A percentile compares a stretch with the other conserved stretches of the same genome.
These are phyloP conservation scores for Candida methanosorbosa DNA, from an alignment of 805 yeast genomes.

Conservation along the genomic window DNA sequence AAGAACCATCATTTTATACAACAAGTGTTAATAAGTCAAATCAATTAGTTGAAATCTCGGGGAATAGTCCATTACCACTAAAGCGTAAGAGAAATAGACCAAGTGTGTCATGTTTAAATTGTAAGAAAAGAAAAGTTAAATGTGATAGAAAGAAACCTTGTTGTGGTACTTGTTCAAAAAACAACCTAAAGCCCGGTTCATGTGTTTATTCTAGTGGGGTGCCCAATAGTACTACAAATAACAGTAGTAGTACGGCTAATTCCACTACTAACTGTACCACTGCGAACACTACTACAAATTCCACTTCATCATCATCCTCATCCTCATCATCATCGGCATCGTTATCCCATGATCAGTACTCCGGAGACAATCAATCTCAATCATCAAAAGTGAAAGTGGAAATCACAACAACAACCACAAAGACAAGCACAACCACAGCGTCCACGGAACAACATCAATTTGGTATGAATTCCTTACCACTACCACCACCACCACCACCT, in stretches of 20 bases:
- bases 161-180: slow-evolving; percentile 23
- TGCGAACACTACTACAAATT: too few species aligned
- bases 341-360: neutral
- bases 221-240: too few species aligned
- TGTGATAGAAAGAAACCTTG: slow-evolving; percentile 27
- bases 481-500: neutral
- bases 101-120: slow-evolving; percentile 30
- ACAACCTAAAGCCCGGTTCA: slow-evolving; percentile 3
- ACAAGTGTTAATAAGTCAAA: neutral
- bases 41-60: neutral
- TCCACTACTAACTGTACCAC: too few species aligned
- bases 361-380: neutral
- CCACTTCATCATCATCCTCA: neutral
- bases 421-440: neutral
- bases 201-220: neutral
- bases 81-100: slow-evolving; percentile 36
- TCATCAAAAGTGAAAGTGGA: too few species aligned
- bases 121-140: slow-evolving; percentile 42
- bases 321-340: neutral
- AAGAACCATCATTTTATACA: neutral
- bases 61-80: neutral
- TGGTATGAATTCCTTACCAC: neutral
- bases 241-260: too few species aligned
- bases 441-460: too few species aligned
- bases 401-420: neutral